Percentiles rank a stretch among this genome's conserved stretches.
Conservation (phyloP, 768 basidiomycete species). For the Serpula lacrymans region DNA sequence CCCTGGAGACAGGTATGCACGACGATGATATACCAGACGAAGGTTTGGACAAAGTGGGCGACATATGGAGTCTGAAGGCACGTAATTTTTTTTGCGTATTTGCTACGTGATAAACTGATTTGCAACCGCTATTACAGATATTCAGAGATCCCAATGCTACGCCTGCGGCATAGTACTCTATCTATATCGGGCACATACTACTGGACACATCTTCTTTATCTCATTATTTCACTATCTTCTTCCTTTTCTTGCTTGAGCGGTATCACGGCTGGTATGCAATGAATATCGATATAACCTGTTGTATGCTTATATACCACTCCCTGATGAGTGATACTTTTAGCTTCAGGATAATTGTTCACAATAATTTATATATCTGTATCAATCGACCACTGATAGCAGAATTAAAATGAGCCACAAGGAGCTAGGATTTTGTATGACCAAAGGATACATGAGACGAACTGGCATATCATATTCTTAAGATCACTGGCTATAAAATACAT, state of each 20-base stretch:
- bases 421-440: too few relatives aligned
- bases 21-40: constrained; percentile 33
- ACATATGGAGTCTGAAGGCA: constrained; percentile 79
- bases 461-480: too few relatives aligned
- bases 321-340: not conserved
- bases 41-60: constrained; percentile 51
- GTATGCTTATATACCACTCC: constrained; percentile 8
- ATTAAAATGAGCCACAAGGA: too few relatives aligned
- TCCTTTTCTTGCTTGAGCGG: constrained; percentile 8
- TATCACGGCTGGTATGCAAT: not conserved
- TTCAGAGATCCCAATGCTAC: constrained; percentile 41
- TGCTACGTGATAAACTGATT: not conserved
- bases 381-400: too few relatives aligned
- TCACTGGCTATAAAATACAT: too few relatives aligned
- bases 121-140: constrained; percentile 29
- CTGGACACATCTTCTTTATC: constrained; percentile 19
- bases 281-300: constrained; percentile 4
- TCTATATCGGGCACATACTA: too few relatives aligned
- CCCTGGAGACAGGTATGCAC: constrained; percentile 29
- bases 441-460: too few relatives aligned
- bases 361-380: too few relatives aligned
- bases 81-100: constrained; percentile 10
- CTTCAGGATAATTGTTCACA: too few relatives aligned
- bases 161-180: constrained; percentile 18
- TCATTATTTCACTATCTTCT: constrained; percentile 7